Base-by-base conservation (phyloP, 305 asterid genomes). In the Fraxinus ornus region DNA sequence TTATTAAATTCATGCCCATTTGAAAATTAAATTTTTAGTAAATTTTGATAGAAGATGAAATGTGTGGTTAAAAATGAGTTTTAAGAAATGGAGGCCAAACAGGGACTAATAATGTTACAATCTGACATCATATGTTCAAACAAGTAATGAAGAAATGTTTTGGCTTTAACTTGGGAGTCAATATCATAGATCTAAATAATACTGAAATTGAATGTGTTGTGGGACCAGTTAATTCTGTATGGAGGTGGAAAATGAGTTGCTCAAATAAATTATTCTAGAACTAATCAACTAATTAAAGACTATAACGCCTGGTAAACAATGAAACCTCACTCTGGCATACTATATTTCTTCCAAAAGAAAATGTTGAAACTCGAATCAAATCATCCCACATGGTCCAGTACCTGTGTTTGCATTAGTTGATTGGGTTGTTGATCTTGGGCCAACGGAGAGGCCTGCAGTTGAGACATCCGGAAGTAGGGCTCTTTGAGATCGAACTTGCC, bases 391-490 rank as follows among this genome's bases (percentile, higher is more conserved):
- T 80, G 52, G 33, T 24, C 28, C 60, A 83, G 85, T 88, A 96
- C 98, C 98, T 92, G 97, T 24, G 98, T 73, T 83, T 96, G 98
- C 76, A 93, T 85, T 57, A 93, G 90, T 85, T 88, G 97, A 82
- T 87, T 79, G 35, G 93, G 90, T 78, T 89, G 97, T 71, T 90
- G 97, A 75, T 96, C 99, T 89, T 91, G 98, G 76, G 91, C 72
- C 75, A 82, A 60, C 7, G 98, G 92, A 88, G 92, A 96, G 39
- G 90, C 91, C 83, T 88, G 98, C 28, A 97, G 95, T 87, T 96
- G 99, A 88, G 99, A 96, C 99, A 96, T 96, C 80, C 99, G 90
- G 84, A 94, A 96, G 84, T 96, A 96, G 19, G 99, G 98, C 86
- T 96, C 98, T 86, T 96, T 96, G 57, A 96, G 97, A 75, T 96